A percentile compares a stretch with the other conserved stretches of the same genome.
Evolutionary conservation across 345 rosid species (phyloP).

Genomic region (Eucalyptus sideroxylon): DNA sequence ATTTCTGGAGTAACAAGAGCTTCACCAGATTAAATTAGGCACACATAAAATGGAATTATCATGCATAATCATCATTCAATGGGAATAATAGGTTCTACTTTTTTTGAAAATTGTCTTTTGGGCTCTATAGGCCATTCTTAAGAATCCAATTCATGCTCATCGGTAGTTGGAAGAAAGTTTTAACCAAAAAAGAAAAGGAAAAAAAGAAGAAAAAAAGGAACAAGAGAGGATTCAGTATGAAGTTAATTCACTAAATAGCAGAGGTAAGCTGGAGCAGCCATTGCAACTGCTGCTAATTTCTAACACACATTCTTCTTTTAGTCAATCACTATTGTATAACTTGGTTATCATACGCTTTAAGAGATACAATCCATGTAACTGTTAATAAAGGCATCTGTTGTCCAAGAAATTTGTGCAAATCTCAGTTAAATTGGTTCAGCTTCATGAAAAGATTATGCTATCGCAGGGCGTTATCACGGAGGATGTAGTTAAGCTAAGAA

Average conservation of each 20-base stretch:
- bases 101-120: background rate
- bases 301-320: background rate
- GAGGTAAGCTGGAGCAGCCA: background rate
- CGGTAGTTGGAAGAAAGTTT: background rate
- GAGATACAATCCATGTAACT: background rate
- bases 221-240: background rate
- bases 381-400: background rate
- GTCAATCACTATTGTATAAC: background rate
- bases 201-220: background rate
- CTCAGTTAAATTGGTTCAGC: background rate
- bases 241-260: background rate
- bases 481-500: constrained; percentile 82
- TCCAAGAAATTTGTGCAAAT: background rate
- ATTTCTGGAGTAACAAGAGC: background rate
- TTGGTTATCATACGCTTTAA: background rate
- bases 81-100: background rate
- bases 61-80: background rate
- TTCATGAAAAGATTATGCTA: background rate
- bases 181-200: background rate
- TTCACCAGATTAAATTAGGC: background rate
- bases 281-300: background rate
- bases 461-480: constrained; percentile 88
- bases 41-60: background rate
- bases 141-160: background rate
- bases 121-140: background rate